Base-by-base conservation (phyloP, 2,329 filamentous ascomycete genomes). In the Cryoendolithus antarcticus region DNA sequence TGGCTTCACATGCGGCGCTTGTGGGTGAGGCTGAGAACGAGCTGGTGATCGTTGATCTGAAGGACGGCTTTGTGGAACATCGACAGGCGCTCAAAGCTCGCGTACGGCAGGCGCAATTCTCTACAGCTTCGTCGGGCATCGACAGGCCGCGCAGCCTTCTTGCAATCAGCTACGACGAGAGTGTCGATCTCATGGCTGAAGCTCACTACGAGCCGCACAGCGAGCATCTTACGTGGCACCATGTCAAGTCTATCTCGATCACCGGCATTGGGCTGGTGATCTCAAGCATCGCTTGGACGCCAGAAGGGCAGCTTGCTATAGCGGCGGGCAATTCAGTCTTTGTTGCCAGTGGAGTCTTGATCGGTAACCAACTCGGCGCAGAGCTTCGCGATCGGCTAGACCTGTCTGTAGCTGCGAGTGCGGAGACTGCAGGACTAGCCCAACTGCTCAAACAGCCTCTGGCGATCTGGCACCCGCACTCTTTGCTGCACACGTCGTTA, bases 311-410 rank as follows among this genome's bases (percentile, higher is more conserved):
- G 52, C 70, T 98, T 9, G 80, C 93, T 4, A 79, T 96, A 40
- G 88, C 86, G 1, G 78, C 86, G 6, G 91, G 91, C 1, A 94
- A 94, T 55, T 88, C 95, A 55, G 68, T 98, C 9, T 88, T 94
- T 57, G 70, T 93, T 5, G 80, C 88, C 54, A 82, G 85, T 50
- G 77, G 88, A 43, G 69, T 75, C 11, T 75, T 93, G 15, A 72
- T 80, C 40, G 71, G 72, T 0, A 72, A 77, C 43, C 70, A 74
- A 6, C 61, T 82, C 7, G 67, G 80, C 11, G 27, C 32, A 7
- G 46, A 56, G 10, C 30, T 48, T 8, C 40, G 40, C 10, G 35
- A 42, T 15, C 40, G 36, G 6, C 27, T 42, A 9, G 40, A 42
- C n/a, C 6, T 42, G 10, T 27, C 21, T 8, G 9, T 29, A 11